Evolutionary conservation across 2,329 filamentous ascomycete genomes (phyloP), one percentile per base, ranked within the genome.

Genomic region (Zymoseptoria passerinii): DNA sequence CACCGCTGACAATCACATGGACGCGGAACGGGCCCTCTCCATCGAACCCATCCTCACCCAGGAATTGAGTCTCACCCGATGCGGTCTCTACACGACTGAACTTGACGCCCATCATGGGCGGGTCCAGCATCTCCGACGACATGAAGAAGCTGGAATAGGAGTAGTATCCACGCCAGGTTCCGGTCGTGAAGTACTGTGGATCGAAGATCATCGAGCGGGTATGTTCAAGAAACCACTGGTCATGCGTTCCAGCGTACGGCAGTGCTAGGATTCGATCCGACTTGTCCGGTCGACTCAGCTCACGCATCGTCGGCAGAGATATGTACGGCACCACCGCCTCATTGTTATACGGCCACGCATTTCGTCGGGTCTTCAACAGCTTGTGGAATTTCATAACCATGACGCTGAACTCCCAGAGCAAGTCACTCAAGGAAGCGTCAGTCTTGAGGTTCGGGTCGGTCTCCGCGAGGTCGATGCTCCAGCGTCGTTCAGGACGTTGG

Each of bases 121-220:
- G 55, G 48, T 61, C 60, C 10, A 61, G 16, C 27, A 50, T 51
- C 9, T 52, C 56, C 13, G 52, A 28, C n/a, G 35, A 27, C 8
- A 50, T 50, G 20, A 59, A 57, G 3, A 55, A 55, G 28, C 53
- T 49, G 20, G 52, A 56, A 29, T 56, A 56, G 10, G 50, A 56
- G 19, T 58, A 60, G 48, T 58, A 60, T 13, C 58, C 60, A n/a
- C 19, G n/a, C 55, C 58, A 62, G 27, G 18, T 53, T 9, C 60
- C 60, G 10, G 48, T 49, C 13, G 49, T 56, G n/a, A 61, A 48
- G 50, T 53, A 57, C 7, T 55, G 18, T 3, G 27, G 35, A 44
- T 44, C 35, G 4, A n/a, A 44, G 3, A 44, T 49, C 50, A 56
- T 54, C n/a, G 54, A 50, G 1, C 28, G 23, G 16, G 27, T 59